Conservation (phyloP, 2,329 filamentous ascomycete genomes). For the Trichoderma asperellum region DNA sequence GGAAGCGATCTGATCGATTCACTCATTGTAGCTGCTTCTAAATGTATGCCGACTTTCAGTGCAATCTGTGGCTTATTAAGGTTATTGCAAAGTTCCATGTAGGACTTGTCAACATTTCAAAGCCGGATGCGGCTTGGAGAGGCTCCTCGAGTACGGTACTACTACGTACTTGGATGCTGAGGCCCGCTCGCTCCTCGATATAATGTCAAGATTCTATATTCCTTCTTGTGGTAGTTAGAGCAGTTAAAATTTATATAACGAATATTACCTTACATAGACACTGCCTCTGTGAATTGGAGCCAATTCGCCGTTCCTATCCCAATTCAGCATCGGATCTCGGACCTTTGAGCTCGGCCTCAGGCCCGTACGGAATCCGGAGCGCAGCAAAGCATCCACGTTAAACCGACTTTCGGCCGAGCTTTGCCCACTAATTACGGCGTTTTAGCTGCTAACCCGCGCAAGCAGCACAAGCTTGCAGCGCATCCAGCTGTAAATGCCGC, state of each 20-base stretch:
- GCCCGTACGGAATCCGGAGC: slow-evolving; percentile 16
- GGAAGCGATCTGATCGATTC: background rate
- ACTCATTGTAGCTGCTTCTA: background rate
- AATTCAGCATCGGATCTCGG: slow-evolving; percentile 4
- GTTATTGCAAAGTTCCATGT: background rate
- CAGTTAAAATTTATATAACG: background rate
- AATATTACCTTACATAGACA: background rate
- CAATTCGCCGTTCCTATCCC: background rate
- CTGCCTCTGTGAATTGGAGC: background rate
- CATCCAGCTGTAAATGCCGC: slow-evolving; percentile 40
- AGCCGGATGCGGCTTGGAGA: background rate
- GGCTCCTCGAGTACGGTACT: background rate
- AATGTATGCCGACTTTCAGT: background rate
- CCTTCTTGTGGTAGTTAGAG: background rate
- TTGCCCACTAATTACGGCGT: slow-evolving; percentile 4
- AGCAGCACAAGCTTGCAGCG: slow-evolving; percentile 7
- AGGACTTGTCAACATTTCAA: background rate
- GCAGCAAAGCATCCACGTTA: background rate
- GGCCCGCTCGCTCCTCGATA: background rate
- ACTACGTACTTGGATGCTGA: background rate
- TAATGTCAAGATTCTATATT: background rate
- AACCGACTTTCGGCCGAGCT: slow-evolving; percentile 21
- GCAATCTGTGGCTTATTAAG: background rate
- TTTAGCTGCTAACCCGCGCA: slow-evolving; percentile 14
- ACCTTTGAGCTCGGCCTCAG: slow-evolving; percentile 10